Base-by-base conservation (phyloP, 2,329 filamentous ascomycete species). In the Botryotinia calthae region DNA sequence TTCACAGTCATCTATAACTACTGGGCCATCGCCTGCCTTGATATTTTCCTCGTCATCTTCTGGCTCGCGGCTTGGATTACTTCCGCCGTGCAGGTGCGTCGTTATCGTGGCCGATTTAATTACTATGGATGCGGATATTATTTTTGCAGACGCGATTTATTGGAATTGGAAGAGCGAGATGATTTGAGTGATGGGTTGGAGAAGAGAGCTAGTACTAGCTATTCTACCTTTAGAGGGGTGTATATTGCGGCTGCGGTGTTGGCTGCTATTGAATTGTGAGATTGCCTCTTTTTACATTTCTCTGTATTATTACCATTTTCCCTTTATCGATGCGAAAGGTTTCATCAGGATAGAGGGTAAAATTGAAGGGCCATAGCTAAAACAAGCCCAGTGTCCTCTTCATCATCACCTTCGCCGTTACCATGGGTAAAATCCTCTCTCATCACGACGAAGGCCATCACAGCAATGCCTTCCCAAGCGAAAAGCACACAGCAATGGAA, bases 211-310 rank as follows among this genome's bases (percentile, higher is more conserved):
- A 68, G 34, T 0, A 72, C 71, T n/a, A 46, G 34, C 2, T 73
- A 58, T 63, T 42, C 31, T 6, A 73, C 59, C 2, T 73, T 56
- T 31, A n/a, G 71, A 7, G n/a, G 22, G 2, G 67, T 70, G 2
- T 70, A 58, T 61, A 73, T 70, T 25, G 46, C 44, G 12, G 71
- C 67, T 9, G 37, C 67, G 5, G 67, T 70, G 1, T 64, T 73
- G 5, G 66, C 66, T 5, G 71, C 71, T 4, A 25, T 70, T n/a
- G 66, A 73, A 64, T 73, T 73, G 71, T 73, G n/a, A 56, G 71
- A 51, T 48, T 14, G n/a, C 2, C 0, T 44, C 16, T 51, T 37
- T 25, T 4, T 12, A 28, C 2, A 4, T 54, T 28, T 18, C 9
- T 4, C 0, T 25, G 10, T 9, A 22, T 25, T 8, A 7, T 7